Conservation (phyloP, 2,329 filamentous ascomycete genomes). For the Septoria linicola region DNA sequence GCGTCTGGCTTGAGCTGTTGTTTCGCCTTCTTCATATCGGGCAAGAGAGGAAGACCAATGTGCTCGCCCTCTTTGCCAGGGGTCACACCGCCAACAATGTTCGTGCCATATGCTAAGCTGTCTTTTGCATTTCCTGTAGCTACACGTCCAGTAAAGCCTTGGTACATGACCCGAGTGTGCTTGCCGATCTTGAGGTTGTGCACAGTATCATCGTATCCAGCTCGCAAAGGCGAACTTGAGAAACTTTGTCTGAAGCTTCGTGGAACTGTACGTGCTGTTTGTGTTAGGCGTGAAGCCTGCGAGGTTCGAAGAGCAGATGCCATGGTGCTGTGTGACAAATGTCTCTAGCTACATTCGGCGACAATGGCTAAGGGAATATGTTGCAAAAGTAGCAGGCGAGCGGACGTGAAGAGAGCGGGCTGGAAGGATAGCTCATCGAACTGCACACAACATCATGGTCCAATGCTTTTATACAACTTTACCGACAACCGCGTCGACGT, state of each 20-base stretch:
- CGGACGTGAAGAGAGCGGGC: not conserved
- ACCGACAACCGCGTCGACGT: slow-evolving; percentile 19
- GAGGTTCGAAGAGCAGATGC: slow-evolving; percentile 24
- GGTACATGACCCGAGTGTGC: slow-evolving; percentile 67
- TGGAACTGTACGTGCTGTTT: slow-evolving; percentile 16
- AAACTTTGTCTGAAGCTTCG: slow-evolving; percentile 26
- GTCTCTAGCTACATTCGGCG: not conserved
- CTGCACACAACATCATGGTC: slow-evolving; percentile 10
- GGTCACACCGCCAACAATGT: slow-evolving; percentile 75
- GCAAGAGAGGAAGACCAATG: slow-evolving; percentile 69
- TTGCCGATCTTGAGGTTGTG: slow-evolving; percentile 65
- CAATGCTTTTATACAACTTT: slow-evolving; percentile 20
- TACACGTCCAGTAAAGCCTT: slow-evolving; percentile 67
- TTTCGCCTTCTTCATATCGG: slow-evolving; percentile 67
- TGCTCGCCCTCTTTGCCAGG: slow-evolving; percentile 70
- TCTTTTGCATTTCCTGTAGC: slow-evolving; percentile 75
- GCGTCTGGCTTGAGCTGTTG: slow-evolving; percentile 71
- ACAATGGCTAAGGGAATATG: slow-evolving; percentile 3
- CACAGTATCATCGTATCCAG: slow-evolving; percentile 61
- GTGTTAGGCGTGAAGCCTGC: slow-evolving; percentile 23
- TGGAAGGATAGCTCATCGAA: slow-evolving; percentile 1
- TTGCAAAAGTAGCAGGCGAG: not conserved
- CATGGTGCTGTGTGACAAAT: slow-evolving; percentile 21
- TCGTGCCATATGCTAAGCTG: slow-evolving; percentile 74
- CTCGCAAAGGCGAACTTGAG: slow-evolving; percentile 32